phyloP scores from a whole-genome alignment of 441 rosid genomes.

The Pelargonium fulgidum region DNA sequence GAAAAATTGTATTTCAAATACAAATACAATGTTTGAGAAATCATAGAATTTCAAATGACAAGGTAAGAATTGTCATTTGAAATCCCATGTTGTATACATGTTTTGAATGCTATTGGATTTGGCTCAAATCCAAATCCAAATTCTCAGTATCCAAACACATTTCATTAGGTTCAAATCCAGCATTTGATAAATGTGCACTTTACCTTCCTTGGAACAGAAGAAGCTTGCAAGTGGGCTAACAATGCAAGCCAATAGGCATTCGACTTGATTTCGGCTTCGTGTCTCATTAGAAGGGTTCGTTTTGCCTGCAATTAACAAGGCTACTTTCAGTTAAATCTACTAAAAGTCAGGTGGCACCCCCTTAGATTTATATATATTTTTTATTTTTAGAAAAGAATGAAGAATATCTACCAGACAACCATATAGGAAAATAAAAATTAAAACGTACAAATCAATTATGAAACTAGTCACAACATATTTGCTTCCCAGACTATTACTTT shows the following conservation, averaged over 20 bases:
- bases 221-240: slow-evolving; percentile 92
- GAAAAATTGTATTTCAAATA: too few relatives aligned
- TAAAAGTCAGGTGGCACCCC: background rate
- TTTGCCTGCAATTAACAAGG: slow-evolving; percentile 56
- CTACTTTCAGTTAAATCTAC: background rate
- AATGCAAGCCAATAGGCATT: slow-evolving; percentile 98
- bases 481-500: background rate
- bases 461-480: too few relatives aligned
- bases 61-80: too few relatives aligned
- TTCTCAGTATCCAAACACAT: too few relatives aligned
- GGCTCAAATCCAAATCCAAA: too few relatives aligned
- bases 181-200: slow-evolving; percentile 13
- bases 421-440: background rate
- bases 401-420: background rate
- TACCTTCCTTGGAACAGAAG: slow-evolving; percentile 96
- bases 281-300: slow-evolving; percentile 92
- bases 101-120: too few relatives aligned
- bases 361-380: too few relatives aligned
- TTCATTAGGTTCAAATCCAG: too few relatives aligned
- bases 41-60: too few relatives aligned
- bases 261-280: slow-evolving; percentile 97
- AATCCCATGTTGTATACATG: too few relatives aligned
- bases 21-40: too few relatives aligned
- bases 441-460: background rate
- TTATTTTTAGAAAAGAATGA: too few relatives aligned